These are phyloP conservation scores for Aciculosporium take DNA, from an alignment of 2,329 filamentous ascomycete species.

Conservation along the genomic window DNA sequence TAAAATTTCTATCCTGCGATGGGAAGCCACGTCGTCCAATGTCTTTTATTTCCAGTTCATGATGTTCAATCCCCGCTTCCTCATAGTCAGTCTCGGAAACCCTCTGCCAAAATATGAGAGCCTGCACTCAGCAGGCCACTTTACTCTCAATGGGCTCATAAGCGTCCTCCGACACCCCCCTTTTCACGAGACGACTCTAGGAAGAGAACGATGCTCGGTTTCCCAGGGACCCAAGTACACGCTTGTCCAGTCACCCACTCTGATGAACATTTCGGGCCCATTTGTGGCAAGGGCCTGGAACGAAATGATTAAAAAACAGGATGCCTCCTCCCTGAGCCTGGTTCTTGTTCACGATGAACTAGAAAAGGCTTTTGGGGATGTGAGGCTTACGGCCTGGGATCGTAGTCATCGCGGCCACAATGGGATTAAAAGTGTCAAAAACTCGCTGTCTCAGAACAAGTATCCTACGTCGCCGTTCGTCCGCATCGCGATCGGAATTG, in stretches of 20 bases:
- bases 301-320: conserved; percentile 30
- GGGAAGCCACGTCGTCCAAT: background rate
- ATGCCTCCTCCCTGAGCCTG: conserved; percentile 30
- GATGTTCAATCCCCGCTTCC: conserved; percentile 38
- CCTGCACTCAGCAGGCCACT: conserved; percentile 78
- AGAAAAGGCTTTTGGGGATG: conserved; percentile 53
- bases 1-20: background rate
- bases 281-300: conserved; percentile 54
- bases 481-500: conserved; percentile 73
- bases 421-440: conserved; percentile 54
- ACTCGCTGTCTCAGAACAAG: conserved; percentile 27
- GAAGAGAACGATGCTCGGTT: conserved; percentile 36
- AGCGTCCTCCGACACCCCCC: conserved; percentile 28
- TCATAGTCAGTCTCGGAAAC: conserved; percentile 82
- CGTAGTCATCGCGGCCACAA: conserved; percentile 59
- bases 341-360: conserved; percentile 84
- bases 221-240: conserved; percentile 40
- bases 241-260: conserved; percentile 57
- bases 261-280: conserved; percentile 76
- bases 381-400: conserved; percentile 49
- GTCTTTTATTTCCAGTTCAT: conserved; percentile 1
- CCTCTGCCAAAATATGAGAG: conserved; percentile 60
- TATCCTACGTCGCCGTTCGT: conserved; percentile 30
- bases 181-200: conserved; percentile 33
- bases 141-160: conserved; percentile 50